Percentiles rank a stretch among this genome's conserved stretches.
Evolutionary conservation across 306 rosid genomes (phyloP).

Genomic region (Quercus berberidifolia): DNA sequence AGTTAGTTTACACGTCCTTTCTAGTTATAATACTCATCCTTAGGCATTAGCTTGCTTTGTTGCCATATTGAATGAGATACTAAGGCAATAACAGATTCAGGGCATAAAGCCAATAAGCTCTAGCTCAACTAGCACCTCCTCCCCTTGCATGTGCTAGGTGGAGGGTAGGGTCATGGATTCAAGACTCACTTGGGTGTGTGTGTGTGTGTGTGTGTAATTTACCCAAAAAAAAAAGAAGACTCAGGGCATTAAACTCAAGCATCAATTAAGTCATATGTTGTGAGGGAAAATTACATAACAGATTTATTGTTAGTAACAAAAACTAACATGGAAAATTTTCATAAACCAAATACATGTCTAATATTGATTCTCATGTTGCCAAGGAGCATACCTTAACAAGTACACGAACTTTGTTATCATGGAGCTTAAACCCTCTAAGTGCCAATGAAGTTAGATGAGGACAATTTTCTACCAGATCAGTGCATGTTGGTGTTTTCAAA

Average conservation of each 20-base stretch:
- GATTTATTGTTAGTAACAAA: neutral
- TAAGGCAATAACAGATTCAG: neutral
- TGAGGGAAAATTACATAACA: neutral
- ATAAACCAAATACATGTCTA: neutral
- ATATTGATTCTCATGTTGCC: slow-evolving; percentile 3
- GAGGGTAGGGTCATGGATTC: no score
- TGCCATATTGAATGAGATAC: neutral
- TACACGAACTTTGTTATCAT: slow-evolving; percentile 82
- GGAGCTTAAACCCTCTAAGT: slow-evolving; percentile 93
- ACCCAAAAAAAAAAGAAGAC: neutral
- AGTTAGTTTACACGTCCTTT: neutral
- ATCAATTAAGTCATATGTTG: neutral
- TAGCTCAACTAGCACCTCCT: no score
- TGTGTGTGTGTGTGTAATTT: no score
- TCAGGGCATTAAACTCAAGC: neutral
- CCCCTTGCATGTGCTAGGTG: no score
- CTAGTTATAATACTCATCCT: neutral
- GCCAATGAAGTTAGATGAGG: slow-evolving; percentile 82
- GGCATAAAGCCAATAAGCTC: no score
- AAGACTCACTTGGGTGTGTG: no score
- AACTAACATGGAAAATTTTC: neutral
- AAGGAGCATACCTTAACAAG: slow-evolving; percentile 69
- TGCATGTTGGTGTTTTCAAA: slow-evolving; percentile 81
- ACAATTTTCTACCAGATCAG: slow-evolving; percentile 64
- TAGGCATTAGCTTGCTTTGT: neutral